Conservation (phyloP, 371 early-diverging fungal genomes). For the Capniomyces stellatus region DNA sequence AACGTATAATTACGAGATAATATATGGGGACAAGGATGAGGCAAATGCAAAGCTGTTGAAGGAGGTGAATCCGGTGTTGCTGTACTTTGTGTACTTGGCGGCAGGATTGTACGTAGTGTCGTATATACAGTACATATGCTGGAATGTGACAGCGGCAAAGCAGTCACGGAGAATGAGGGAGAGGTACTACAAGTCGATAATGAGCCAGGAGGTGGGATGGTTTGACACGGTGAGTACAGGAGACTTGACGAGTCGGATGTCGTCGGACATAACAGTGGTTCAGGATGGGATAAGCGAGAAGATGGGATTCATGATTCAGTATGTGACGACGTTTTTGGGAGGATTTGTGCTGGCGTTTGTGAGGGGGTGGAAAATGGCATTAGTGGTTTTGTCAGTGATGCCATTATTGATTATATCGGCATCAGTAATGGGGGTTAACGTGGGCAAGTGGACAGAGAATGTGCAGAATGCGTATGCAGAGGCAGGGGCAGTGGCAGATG, state of each 20-base stretch:
- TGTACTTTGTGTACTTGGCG: slow-evolving; percentile 17
- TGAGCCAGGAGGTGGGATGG: slow-evolving; percentile 54
- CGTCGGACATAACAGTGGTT: slow-evolving; percentile 31
- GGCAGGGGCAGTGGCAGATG: slow-evolving; percentile 54
- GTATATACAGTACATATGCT: slow-evolving; percentile 15
- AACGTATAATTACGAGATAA: slow-evolving; percentile 3
- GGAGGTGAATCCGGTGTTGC: too few species aligned
- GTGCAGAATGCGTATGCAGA: slow-evolving; percentile 29
- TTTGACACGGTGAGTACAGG: slow-evolving; percentile 39
- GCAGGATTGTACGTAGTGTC: slow-evolving; percentile 11
- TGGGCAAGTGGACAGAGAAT: slow-evolving; percentile 19
- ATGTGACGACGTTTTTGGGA: slow-evolving; percentile 33
- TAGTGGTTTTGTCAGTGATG: slow-evolving; percentile 36
- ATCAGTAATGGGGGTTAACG: slow-evolving; percentile 27
- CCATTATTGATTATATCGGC: slow-evolving; percentile 27
- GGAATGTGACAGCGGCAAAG: slow-evolving; percentile 26
- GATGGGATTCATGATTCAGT: slow-evolving; percentile 34
- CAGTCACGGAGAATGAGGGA: slow-evolving; percentile 30
- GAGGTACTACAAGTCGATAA: slow-evolving; percentile 31
- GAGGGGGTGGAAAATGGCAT: slow-evolving; percentile 44
- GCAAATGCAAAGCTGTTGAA: slow-evolving; percentile 7
- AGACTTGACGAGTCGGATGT: slow-evolving; percentile 39
- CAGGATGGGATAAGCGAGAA: slow-evolving; percentile 48
- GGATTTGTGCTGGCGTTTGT: slow-evolving; percentile 46
- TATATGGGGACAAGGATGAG: not conserved